Base-by-base conservation (phyloP, 306 rosid genomes). In the Prunus kanzakura region DNA sequence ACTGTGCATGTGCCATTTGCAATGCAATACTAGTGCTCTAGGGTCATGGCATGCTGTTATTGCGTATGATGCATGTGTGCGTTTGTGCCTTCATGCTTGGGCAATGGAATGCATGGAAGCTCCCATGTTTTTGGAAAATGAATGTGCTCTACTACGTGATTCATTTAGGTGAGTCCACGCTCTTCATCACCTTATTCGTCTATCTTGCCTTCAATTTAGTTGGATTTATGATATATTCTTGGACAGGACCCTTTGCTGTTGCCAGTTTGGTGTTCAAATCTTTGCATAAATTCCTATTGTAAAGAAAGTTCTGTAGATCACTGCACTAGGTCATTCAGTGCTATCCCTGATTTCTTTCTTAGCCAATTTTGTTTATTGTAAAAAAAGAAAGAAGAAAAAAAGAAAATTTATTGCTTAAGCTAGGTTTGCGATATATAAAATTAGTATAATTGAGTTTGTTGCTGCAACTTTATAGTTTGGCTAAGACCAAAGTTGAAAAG, bases 101-200 rank as follows among this genome's bases (percentile, higher is more conserved):
- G 98, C 99, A 79, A 92, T 92, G 98, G 96, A 92, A 77, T 89
- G 93, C 82, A 86, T 87, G 98, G 99, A 96, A 89, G 99, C 99
- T 67, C 99, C 99, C 2, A 91, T 84, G 96, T 96, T 96, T 79
- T 76, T 96, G 86, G 97, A 92, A 81, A 96, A 91, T 82, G 99
- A 96, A 82, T 92, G 98, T 79, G 88, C 97, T 67, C 81, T 89
- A 55, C 85, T 96, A 75, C 84, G 99, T 73, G 98, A 96, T 66
- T 83, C 97, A 75, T 95, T 95, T 81, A 84, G 91, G 99, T 95
- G 79, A 88, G 92, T 86, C 80, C 30, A 67, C 29, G 65, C 46
- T 71, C 75, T 80, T 60, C 47, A 30, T 10, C 69, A 51, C 45
- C n/a, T 25, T 43, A 13, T 43, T 65, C 51, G 41, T 64, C 49